Conservation (phyloP, 2,329 filamentous ascomycete species). For the Knoxdaviesia capensis region DNA sequence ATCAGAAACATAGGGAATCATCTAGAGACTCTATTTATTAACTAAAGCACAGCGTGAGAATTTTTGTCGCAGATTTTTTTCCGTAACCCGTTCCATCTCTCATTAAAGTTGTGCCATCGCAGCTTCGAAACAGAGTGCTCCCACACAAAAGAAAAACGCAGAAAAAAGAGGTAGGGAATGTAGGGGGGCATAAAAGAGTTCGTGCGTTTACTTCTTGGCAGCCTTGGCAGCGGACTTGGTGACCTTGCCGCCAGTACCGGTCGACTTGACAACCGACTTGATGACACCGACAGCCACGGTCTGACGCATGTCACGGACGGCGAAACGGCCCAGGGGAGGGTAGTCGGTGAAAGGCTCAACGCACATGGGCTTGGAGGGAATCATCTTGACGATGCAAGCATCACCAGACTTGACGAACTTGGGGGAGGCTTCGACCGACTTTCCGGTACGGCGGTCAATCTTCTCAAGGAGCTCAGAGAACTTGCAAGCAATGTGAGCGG, state of each 20-base stretch:
- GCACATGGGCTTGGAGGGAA: slow-evolving; percentile 99
- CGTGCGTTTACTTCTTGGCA: slow-evolving; percentile 44
- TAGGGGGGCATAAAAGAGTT: not conserved
- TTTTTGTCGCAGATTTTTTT: too few species aligned
- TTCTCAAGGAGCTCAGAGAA: slow-evolving; percentile 98
- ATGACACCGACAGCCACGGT: slow-evolving; percentile 90
- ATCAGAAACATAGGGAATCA: too few species aligned
- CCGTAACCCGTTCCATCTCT: too few species aligned
- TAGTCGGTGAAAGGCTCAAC: slow-evolving; percentile 99
- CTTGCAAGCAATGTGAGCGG: slow-evolving; percentile 99
- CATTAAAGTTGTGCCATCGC: too few species aligned
- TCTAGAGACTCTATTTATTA: too few species aligned
- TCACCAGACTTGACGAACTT: slow-evolving; percentile 99
- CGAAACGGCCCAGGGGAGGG: slow-evolving; percentile 98
- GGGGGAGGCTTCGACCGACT: slow-evolving; percentile 75
- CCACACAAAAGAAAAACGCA: too few species aligned
- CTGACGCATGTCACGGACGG: slow-evolving; percentile 95
- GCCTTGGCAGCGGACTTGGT: slow-evolving; percentile 57
- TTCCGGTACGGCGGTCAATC: slow-evolving; percentile 99
- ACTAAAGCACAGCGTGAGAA: too few species aligned
- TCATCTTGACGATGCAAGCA: slow-evolving; percentile 99
- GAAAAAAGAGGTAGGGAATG: too few species aligned
- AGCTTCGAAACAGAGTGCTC: too few species aligned
- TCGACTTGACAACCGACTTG: slow-evolving; percentile 60
- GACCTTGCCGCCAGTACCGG: slow-evolving; percentile 38